phyloP scores from a whole-genome alignment of 2,329 filamentous ascomycete genomes.

The Grosmannia serpens region DNA sequence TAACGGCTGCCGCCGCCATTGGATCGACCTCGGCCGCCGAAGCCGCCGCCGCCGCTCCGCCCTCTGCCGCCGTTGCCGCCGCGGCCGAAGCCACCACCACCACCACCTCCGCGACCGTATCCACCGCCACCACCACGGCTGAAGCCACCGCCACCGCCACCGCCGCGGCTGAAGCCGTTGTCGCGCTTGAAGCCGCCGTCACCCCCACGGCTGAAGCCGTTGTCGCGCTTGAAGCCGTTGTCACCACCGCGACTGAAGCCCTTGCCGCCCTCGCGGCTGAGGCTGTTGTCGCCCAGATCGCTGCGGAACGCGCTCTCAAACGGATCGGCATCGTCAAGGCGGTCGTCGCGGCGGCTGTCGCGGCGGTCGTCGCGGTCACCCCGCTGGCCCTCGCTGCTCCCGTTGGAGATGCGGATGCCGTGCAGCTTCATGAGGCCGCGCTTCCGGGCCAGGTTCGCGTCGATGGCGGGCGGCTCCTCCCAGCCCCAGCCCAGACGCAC shows the following conservation, averaged over 20 bases:
- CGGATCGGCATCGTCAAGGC: neutral
- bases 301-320: neutral
- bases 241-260: neutral
- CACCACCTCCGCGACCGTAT: neutral
- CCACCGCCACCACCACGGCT: neutral
- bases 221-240: no score
- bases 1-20: neutral
- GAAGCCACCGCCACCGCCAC: neutral
- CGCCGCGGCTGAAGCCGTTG: neutral
- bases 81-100: neutral
- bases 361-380: neutral
- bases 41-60: neutral
- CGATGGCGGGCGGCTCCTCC: constrained; percentile 29
- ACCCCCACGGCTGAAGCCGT: neutral
- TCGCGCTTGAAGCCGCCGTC: neutral
- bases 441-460: constrained; percentile 13
- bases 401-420: constrained; percentile 4
- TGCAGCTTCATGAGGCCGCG: constrained; percentile 6
- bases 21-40: neutral
- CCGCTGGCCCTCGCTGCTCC: neutral
- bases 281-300: neutral
- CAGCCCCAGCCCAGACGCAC: constrained; percentile 39
- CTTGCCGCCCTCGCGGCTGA: neutral
- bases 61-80: neutral
- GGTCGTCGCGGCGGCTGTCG: neutral